Evolutionary conservation across 352 stramenopile species (phyloP).

Genomic region (Stephanocyclus meneghinianus): DNA sequence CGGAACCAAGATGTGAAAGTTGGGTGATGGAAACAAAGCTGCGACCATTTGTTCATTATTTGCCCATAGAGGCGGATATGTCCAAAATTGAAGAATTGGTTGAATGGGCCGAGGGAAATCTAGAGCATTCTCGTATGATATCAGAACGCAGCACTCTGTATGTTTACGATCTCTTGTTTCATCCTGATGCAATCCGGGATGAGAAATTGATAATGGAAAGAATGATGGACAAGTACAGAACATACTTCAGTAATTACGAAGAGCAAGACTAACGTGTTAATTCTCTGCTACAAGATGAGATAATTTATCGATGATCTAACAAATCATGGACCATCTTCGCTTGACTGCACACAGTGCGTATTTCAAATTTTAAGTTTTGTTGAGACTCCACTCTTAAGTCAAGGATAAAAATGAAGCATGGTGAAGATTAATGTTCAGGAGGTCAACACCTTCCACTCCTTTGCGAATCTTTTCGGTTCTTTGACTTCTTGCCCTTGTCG

Average conservation of each 20-base stretch:
- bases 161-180: constrained; percentile 77
- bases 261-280: too few species aligned
- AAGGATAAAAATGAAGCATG: too few species aligned
- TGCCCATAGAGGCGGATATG: constrained; percentile 41
- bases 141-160: constrained; percentile 68
- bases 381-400: too few species aligned
- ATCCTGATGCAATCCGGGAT: constrained; percentile 63
- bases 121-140: constrained; percentile 57
- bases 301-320: too few species aligned
- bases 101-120: constrained; percentile 67
- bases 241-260: neutral
- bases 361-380: too few species aligned
- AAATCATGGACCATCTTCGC: too few species aligned
- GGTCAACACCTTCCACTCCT: too few species aligned
- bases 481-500: too few species aligned
- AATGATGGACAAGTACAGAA: constrained; percentile 1
- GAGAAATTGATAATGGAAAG: constrained; percentile 27
- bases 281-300: too few species aligned
- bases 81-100: constrained; percentile 68
- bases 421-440: too few species aligned
- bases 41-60: constrained; percentile 49
- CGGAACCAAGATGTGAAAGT: constrained; percentile 14
- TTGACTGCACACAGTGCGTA: too few species aligned
- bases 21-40: constrained; percentile 38
- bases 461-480: too few species aligned